Evolutionary conservation across 2,329 filamentous ascomycete genomes (phyloP).

Genomic region (Knoxdaviesia capensis): DNA sequence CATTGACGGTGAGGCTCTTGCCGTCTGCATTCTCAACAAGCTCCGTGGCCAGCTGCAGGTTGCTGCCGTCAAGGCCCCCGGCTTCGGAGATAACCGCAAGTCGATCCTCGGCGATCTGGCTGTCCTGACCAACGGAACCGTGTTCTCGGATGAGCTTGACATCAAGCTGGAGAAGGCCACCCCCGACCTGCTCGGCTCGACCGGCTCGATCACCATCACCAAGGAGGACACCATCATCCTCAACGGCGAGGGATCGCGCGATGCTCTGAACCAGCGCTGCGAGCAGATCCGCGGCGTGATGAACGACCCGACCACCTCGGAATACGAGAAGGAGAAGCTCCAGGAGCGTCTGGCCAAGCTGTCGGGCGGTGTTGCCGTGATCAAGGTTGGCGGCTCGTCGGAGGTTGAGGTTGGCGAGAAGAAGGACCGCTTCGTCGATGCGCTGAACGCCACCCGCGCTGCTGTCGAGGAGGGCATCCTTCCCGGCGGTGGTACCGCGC

Average conservation of each 20-base stretch:
- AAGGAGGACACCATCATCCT: slow-evolving; percentile 99
- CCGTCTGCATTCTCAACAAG: slow-evolving; percentile 99
- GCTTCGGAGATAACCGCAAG: slow-evolving; percentile 99
- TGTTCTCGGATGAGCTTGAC: slow-evolving; percentile 96
- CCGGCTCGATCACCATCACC: slow-evolving; percentile 97
- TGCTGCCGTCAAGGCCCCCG: slow-evolving; percentile 93
- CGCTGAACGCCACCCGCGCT: slow-evolving; percentile 90
- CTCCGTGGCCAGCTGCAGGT: slow-evolving; percentile 98
- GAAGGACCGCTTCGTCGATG: slow-evolving; percentile 99
- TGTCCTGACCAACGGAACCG: slow-evolving; percentile 86
- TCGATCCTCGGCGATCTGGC: slow-evolving; percentile 94
- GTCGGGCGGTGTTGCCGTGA: slow-evolving; percentile 95
- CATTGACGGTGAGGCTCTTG: slow-evolving; percentile 94
- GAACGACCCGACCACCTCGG: slow-evolving; percentile 77
- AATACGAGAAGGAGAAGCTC: slow-evolving; percentile 99
- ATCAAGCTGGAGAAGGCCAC: slow-evolving; percentile 98
- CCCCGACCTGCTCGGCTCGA: slow-evolving; percentile 85
- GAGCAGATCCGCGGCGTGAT: slow-evolving; percentile 99
- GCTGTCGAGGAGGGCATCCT: slow-evolving; percentile 99
- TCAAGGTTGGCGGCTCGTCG: slow-evolving; percentile 94
- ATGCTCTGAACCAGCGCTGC: slow-evolving; percentile 80
- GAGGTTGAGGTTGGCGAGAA: slow-evolving; percentile 99
- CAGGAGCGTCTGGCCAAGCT: slow-evolving; percentile 99
- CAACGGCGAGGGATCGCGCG: slow-evolving; percentile 92
- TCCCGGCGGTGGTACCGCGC: slow-evolving; percentile 90